These are phyloP conservation scores for Annona squamosa DNA, from an alignment of 164 flowering plant genomes.

Conservation along the genomic window DNA sequence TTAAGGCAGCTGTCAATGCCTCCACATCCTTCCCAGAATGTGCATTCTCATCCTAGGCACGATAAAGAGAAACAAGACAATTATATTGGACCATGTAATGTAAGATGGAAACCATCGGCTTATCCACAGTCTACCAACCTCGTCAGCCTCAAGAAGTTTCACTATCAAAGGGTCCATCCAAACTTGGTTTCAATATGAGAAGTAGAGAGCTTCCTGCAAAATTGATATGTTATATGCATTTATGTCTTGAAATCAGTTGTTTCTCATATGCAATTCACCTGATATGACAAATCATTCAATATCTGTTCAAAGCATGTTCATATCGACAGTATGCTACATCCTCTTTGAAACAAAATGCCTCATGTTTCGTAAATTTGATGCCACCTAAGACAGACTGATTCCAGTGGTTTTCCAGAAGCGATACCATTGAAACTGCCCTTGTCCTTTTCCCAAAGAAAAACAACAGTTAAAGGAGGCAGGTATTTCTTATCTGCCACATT, in stretches of 20 bases:
- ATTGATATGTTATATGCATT: neutral
- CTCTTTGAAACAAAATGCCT: too few relatives aligned
- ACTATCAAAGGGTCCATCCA: constrained; percentile 73
- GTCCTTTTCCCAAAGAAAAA: too few relatives aligned
- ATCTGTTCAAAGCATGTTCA: too few relatives aligned
- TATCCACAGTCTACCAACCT: constrained; percentile 31
- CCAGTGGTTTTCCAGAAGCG: too few relatives aligned
- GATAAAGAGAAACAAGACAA: neutral
- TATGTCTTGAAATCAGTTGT: neutral
- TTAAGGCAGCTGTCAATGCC: constrained; percentile 82
- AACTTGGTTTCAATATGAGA: neutral
- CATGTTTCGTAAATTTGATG: too few relatives aligned
- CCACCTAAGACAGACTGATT: too few relatives aligned
- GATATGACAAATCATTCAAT: too few relatives aligned
- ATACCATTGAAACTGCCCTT: too few relatives aligned
- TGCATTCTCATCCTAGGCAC: constrained; percentile 68
- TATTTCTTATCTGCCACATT: too few relatives aligned
- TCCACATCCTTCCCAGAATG: constrained; percentile 94
- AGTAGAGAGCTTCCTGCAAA: neutral
- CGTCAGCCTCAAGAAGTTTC: constrained; percentile 87
- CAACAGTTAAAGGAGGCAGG: too few relatives aligned
- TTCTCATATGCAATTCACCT: too few relatives aligned
- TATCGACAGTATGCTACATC: too few relatives aligned
- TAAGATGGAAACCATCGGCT: neutral
- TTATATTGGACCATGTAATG: neutral